Evolutionary conservation across 345 rosid species (phyloP).

Genomic region (Eucalyptus tenuipes): DNA sequence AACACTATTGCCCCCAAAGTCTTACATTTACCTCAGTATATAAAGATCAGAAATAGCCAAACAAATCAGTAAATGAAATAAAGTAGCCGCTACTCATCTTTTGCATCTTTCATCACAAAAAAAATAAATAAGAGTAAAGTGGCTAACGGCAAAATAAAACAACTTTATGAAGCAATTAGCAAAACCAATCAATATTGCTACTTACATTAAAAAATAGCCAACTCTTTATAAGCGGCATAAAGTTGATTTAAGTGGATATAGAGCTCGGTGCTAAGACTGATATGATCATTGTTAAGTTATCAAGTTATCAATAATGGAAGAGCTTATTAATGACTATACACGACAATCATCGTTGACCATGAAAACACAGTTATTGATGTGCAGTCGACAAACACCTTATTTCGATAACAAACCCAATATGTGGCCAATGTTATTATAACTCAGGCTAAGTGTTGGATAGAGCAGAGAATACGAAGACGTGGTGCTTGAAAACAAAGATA

Average conservation of each 20-base stretch:
- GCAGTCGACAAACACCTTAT: rapidly evolving
- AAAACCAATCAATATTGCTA: no score
- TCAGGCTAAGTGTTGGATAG: neutral
- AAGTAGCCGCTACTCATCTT: rapidly evolving
- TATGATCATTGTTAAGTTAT: rapidly evolving
- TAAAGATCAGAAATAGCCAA: no score
- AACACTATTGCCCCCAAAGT: no score
- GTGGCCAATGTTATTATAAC: neutral
- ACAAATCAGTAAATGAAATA: no score
- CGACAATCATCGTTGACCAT: neutral
- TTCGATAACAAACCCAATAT: neutral
- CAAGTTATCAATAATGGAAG: no score
- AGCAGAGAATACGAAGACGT: neutral
- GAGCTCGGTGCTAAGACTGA: no score
- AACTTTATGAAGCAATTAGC: rapidly evolving
- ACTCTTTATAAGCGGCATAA: neutral
- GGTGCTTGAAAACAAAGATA: neutral
- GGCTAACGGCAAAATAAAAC: no score
- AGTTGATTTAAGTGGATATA: neutral
- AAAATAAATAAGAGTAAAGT: no score
- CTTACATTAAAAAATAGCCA: no score
- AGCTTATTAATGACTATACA: rapidly evolving
- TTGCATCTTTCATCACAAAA: no score
- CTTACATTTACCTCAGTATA: no score
- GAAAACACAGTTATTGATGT: neutral